Percentiles rank a stretch among this genome's conserved stretches.
phyloP scores from a whole-genome alignment of 1,284 basidiomycete species.

The Sporisorium scitamineum region DNA sequence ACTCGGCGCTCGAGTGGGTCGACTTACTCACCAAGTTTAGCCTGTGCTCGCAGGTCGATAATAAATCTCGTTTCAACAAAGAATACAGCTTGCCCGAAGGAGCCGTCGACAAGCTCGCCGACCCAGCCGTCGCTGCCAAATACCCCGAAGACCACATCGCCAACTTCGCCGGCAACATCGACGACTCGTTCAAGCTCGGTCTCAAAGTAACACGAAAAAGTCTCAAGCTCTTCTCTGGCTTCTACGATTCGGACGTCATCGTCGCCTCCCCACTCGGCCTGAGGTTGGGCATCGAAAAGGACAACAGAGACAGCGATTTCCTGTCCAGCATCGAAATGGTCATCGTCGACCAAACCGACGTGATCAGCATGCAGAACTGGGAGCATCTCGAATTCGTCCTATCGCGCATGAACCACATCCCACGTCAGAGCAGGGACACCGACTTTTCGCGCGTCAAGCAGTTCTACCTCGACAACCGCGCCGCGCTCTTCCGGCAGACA shows the following conservation, averaged over 20 bases:
- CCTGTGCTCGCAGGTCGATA: slow-evolving; percentile 70
- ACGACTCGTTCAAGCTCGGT: slow-evolving; percentile 93
- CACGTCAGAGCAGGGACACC: slow-evolving; percentile 89
- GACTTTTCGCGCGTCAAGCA: slow-evolving; percentile 97
- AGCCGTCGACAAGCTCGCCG: slow-evolving; percentile 82
- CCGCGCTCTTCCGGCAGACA: slow-evolving; percentile 81
- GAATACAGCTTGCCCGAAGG: slow-evolving; percentile 87
- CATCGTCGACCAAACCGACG: slow-evolving; percentile 93
- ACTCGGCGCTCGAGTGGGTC: slow-evolving; percentile 83
- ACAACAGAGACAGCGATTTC: slow-evolving; percentile 82
- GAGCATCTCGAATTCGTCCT: slow-evolving; percentile 94
- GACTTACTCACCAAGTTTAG: slow-evolving; percentile 48
- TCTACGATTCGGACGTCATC: slow-evolving; percentile 90
- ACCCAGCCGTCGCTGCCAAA: slow-evolving; percentile 72
- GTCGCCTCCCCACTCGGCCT: slow-evolving; percentile 92
- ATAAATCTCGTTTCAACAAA: slow-evolving; percentile 81
- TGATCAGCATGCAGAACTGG: slow-evolving; percentile 98
- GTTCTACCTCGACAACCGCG: slow-evolving; percentile 95
- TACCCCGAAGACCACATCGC: slow-evolving; percentile 91
- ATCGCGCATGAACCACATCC: slow-evolving; percentile 84
- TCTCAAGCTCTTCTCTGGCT: slow-evolving; percentile 86
- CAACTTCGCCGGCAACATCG: slow-evolving; percentile 95
- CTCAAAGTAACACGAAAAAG: slow-evolving; percentile 92
- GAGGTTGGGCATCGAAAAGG: slow-evolving; percentile 91
- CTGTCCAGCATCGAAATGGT: slow-evolving; percentile 92